phyloP scores from a whole-genome alignment of 208 protist species.

The Novymonas esmeraldas region DNA sequence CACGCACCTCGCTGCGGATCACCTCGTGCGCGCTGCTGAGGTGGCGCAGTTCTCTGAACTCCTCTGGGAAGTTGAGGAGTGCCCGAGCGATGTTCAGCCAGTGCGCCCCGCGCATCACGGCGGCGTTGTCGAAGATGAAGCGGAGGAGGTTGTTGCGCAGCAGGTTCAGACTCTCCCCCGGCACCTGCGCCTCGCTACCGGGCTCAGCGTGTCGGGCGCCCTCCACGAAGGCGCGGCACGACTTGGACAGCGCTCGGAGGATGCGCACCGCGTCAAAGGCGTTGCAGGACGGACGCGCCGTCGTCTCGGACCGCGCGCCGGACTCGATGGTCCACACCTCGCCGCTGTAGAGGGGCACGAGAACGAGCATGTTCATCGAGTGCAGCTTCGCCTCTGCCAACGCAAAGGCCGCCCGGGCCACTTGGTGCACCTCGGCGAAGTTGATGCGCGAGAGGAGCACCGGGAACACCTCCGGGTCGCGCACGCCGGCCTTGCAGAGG shows the following conservation, averaged over 20 bases:
- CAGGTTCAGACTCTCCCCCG: constrained; percentile 56
- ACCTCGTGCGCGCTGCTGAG: constrained; percentile 13
- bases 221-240: constrained; percentile 60
- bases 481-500: constrained; percentile 59
- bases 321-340: constrained; percentile 51
- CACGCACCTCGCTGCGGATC: constrained; percentile 23
- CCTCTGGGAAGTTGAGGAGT: constrained; percentile 72
- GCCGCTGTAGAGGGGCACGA: constrained; percentile 81
- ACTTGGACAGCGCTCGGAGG: constrained; percentile 79
- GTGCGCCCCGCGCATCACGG: constrained; percentile 71
- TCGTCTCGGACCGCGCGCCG: neutral
- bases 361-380: constrained; percentile 54
- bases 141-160: constrained; percentile 59
- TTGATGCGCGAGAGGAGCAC: constrained; percentile 61
- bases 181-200: constrained; percentile 26
- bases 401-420: constrained; percentile 76
- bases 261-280: constrained; percentile 81
- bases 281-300: constrained; percentile 35
- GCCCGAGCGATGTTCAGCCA: constrained; percentile 84
- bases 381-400: constrained; percentile 57
- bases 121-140: constrained; percentile 76
- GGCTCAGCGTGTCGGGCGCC: constrained; percentile 16
- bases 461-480: constrained; percentile 53
- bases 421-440: constrained; percentile 62
- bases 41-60: constrained; percentile 28